Evolutionary conservation across 257 asterid species (phyloP).

Genomic region (Solanum verrucosum): DNA sequence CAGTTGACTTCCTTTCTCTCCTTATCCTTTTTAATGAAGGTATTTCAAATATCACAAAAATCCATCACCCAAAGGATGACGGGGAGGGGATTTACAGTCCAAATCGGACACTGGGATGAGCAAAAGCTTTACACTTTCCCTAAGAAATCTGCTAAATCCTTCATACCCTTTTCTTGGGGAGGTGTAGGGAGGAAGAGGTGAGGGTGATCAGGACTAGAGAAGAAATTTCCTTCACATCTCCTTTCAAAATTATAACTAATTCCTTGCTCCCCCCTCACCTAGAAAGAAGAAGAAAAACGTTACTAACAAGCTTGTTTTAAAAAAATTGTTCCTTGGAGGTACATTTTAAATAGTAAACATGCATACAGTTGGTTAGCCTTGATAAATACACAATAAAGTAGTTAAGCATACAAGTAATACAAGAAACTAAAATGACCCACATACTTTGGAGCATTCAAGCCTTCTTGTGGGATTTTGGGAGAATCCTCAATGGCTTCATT

Average conservation of each 20-base stretch:
- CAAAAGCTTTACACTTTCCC: neutral
- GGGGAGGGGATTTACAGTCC: neutral
- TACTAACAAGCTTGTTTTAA: neutral
- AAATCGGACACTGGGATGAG: neutral
- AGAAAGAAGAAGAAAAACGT: neutral
- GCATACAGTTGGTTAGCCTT: neutral
- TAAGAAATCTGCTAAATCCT: neutral
- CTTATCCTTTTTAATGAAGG: neutral
- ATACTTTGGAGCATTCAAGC: conserved; percentile 10
- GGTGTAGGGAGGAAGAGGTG: neutral
- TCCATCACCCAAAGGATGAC: neutral
- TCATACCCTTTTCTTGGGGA: neutral
- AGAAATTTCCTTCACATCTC: neutral
- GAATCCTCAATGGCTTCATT: conserved; percentile 9
- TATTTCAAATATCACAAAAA: neutral
- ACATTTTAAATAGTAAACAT: neutral
- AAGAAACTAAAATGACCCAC: conserved; percentile 3
- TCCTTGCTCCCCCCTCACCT: neutral
- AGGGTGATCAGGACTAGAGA: neutral
- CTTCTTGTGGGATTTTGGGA: conserved; percentile 12
- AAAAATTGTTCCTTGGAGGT: neutral
- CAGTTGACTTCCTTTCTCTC: neutral
- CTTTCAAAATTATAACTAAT: neutral
- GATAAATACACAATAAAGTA: neutral
- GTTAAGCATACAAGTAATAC: neutral